Conservation (phyloP, 2,329 filamentous ascomycete species). For the Fusarium palustre region DNA sequence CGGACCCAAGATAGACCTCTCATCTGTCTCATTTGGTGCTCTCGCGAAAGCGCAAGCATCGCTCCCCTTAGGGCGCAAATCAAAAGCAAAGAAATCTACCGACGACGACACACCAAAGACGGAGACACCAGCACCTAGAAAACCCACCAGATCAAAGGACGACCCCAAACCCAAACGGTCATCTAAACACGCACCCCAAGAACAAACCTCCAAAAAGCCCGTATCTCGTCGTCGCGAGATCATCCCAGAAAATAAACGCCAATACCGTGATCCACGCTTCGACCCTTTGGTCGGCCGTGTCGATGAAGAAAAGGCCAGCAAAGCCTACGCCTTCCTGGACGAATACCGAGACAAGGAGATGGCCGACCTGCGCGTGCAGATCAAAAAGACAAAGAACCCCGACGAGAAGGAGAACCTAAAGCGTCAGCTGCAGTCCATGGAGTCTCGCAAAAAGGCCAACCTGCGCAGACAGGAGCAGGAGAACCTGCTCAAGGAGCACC, state of each 20-base stretch:
- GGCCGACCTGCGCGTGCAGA: slow-evolving; percentile 73
- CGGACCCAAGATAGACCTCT: slow-evolving; percentile 57
- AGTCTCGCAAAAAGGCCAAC: slow-evolving; percentile 79
- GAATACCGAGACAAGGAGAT: slow-evolving; percentile 90
- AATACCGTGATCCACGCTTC: slow-evolving; percentile 88
- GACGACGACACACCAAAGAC: slow-evolving; percentile 40
- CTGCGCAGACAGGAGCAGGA: slow-evolving; percentile 76
- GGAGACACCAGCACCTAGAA: slow-evolving; percentile 43
- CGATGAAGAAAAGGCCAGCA: slow-evolving; percentile 70
- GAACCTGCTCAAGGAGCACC: slow-evolving; percentile 78
- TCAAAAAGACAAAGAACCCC: slow-evolving; percentile 74
- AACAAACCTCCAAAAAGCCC: slow-evolving; percentile 83
- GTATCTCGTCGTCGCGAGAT: slow-evolving; percentile 85
- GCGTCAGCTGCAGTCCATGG: slow-evolving; percentile 79
- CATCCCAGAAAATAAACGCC: slow-evolving; percentile 67
- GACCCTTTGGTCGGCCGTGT: slow-evolving; percentile 68
- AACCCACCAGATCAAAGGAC: slow-evolving; percentile 54
- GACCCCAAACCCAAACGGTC: slow-evolving; percentile 54
- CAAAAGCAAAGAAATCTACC: slow-evolving; percentile 44
- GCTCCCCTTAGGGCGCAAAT: slow-evolving; percentile 57
- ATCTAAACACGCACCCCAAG: slow-evolving; percentile 90
- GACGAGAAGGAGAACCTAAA: slow-evolving; percentile 76
- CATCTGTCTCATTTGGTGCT: slow-evolving; percentile 86
- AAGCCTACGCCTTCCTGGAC: slow-evolving; percentile 88
- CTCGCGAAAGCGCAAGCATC: slow-evolving; percentile 86